Base-by-base conservation (phyloP, 2,329 filamentous ascomycete genomes). In the Cordyceps sp. region DNA sequence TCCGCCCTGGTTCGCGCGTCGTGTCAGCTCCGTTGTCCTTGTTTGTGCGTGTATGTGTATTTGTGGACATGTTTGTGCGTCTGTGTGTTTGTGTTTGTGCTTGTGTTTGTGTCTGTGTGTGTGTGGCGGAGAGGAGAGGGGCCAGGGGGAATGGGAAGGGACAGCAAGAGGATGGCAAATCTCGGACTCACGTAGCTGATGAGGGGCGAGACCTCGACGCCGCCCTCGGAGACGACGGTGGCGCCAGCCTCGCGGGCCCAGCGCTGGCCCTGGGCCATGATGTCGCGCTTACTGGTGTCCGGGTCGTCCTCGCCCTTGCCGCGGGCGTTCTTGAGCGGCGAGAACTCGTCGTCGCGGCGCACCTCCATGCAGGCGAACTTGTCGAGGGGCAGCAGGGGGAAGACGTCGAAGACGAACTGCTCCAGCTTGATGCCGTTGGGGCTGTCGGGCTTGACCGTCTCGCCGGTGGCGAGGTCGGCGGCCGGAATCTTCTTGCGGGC, bases 371-470 rank as follows among this genome's bases (percentile, higher is more conserved):
- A 93, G 17, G 86, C 90, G 50, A 98, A 98, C 60, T 92, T 85
- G 42, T 77, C 69, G 40, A 98, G 73, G 14, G 77, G 62, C 32
- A 93, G 65, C 64, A 88, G 70, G 38, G 88, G 86, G 68, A 98
- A 98, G 50, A 93, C 90, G 53, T 98, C 90, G 52, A 98, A 98
- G 38, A 98, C 86, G 47, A 96, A 98, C 59, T 96, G 90, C 68
- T 98, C 90, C 25, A 98, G 73, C 68, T 98, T 98, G 69, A 98
- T 86, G 43, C 90, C 90, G 51, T 98, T 98, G 41, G 90, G 84
- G 62, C 85, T 90, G 54, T 85, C 76, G 4, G 88, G 85, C 69
- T 93, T 93, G 56, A 93, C 64, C 1, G 73, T 72, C 54, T 83
- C 76, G 40, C 85, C 86, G 21, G 69, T 78, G 50, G 78, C 65